Percentiles rank a stretch among this genome's conserved stretches.
phyloP scores from a whole-genome alignment of 1,139 yeast species.

The Sugiyamaella grinbergsii region DNA sequence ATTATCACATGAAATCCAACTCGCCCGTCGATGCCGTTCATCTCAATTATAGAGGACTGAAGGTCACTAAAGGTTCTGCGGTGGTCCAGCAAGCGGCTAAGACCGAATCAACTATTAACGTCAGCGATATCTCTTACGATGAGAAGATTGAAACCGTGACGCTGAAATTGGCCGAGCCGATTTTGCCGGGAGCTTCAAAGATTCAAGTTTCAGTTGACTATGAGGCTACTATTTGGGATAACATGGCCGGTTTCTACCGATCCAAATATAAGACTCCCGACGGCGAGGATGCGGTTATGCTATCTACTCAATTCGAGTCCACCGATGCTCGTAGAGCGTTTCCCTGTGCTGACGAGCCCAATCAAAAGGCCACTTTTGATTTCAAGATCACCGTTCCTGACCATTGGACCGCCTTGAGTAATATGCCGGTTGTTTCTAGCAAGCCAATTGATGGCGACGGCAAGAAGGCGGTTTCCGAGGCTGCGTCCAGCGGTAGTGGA shows the following conservation, averaged over 20 bases:
- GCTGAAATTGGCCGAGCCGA: slow-evolving; percentile 29
- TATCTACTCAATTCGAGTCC: slow-evolving; percentile 87
- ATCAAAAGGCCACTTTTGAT: slow-evolving; percentile 75
- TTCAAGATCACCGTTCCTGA: slow-evolving; percentile 62
- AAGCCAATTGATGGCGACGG: slow-evolving; percentile 49
- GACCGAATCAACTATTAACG: slow-evolving; percentile 26
- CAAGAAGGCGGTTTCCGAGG: slow-evolving; percentile 39
- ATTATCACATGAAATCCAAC: slow-evolving; percentile 48
- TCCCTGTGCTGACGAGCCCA: slow-evolving; percentile 90
- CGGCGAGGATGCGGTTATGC: slow-evolving; percentile 65
- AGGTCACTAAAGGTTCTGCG: slow-evolving; percentile 24
- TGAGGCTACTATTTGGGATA: slow-evolving; percentile 55
- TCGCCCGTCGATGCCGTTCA: slow-evolving; percentile 38
- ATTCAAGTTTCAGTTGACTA: slow-evolving; percentile 47
- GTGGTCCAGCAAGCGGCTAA: slow-evolving; percentile 24
- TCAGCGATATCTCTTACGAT: slow-evolving; percentile 24
- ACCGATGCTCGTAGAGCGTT: slow-evolving; percentile 89
- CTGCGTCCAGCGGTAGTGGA: slow-evolving; percentile 27
- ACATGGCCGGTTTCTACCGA: slow-evolving; percentile 87
- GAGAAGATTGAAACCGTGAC: slow-evolving; percentile 21
- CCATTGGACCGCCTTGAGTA: slow-evolving; percentile 68
- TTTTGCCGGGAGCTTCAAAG: slow-evolving; percentile 33
- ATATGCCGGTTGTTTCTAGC: slow-evolving; percentile 62
- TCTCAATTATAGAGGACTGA: slow-evolving; percentile 43
- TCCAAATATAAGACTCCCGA: slow-evolving; percentile 56